Percentiles rank a stretch among this genome's conserved stretches.
Evolutionary conservation across 225 moss, liverwort and hornwort species (phyloP).

Genomic region (Marchantia polymorpha): DNA sequence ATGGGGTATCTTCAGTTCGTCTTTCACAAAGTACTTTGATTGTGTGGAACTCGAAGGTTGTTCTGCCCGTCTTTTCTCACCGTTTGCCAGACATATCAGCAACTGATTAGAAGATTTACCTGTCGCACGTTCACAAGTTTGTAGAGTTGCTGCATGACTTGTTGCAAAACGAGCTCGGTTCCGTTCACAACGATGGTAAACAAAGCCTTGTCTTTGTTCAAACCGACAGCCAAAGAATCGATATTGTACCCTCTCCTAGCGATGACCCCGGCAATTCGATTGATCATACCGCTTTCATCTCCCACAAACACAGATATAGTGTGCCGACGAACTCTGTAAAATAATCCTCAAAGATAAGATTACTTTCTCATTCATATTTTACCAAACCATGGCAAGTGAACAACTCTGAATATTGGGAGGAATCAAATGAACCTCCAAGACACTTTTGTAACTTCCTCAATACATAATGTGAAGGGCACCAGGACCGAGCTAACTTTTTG

Average conservation of each 20-base stretch:
- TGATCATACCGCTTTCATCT: slow-evolving; percentile 99
- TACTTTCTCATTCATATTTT: not conserved
- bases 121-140: slow-evolving; percentile 96
- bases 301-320: slow-evolving; percentile 96
- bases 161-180: slow-evolving; percentile 84
- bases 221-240: slow-evolving; percentile 86
- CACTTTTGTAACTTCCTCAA: too few relatives aligned
- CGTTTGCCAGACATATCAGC: too few relatives aligned
- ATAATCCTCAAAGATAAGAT: not conserved
- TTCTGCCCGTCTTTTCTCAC: too few relatives aligned
- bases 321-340: slow-evolving; percentile 79
- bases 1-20: too few relatives aligned
- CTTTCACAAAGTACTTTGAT: too few relatives aligned
- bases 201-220: slow-evolving; percentile 96
- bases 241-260: slow-evolving; percentile 95
- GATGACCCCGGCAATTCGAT: slow-evolving; percentile 91
- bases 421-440: not conserved
- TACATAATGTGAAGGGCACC: too few relatives aligned
- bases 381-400: not conserved
- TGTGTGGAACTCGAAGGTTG: too few relatives aligned
- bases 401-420: too few relatives aligned
- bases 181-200: slow-evolving; percentile 98
- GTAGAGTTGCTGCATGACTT: slow-evolving; percentile 97
- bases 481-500: too few relatives aligned
- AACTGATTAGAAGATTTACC: slow-evolving; percentile 28